Evolutionary conservation across 768 basidiomycete genomes (phyloP).

Genomic region (Mycena albidolilacea): DNA sequence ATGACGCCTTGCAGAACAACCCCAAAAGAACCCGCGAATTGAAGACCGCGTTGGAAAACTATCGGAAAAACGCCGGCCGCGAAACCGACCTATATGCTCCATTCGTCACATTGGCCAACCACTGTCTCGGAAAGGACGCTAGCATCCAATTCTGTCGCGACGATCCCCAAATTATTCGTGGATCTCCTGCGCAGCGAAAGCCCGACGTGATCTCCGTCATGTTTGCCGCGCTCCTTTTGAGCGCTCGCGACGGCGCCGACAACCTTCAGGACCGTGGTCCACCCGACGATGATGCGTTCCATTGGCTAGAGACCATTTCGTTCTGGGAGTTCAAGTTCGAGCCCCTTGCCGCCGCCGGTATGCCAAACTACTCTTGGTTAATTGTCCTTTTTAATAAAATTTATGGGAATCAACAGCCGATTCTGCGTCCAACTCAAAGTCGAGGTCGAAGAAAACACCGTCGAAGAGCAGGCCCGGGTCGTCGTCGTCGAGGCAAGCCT

Average conservation of each 20-base stretch:
- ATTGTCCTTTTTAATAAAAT: no score
- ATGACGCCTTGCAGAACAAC: not conserved
- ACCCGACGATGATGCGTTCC: not conserved
- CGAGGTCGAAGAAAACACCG: not conserved
- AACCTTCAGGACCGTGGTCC: slow-evolving; percentile 12
- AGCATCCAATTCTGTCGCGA: slow-evolving; percentile 17
- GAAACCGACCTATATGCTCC: slow-evolving; percentile 21
- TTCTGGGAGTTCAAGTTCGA: slow-evolving; percentile 28
- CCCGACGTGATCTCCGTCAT: slow-evolving; percentile 23
- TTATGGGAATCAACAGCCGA: not conserved
- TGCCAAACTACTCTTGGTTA: not conserved
- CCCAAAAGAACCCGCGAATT: not conserved
- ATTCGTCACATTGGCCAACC: slow-evolving; percentile 19
- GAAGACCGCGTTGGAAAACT: not conserved
- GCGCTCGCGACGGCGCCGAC: slow-evolving; percentile 8
- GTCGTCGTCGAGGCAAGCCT: not conserved
- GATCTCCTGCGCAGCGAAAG: slow-evolving; percentile 22
- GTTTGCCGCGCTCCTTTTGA: not conserved
- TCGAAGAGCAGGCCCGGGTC: not conserved
- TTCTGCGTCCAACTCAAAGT: not conserved
- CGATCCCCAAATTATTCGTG: slow-evolving; percentile 7
- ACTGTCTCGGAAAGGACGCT: slow-evolving; percentile 4
- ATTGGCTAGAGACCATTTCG: slow-evolving; percentile 17
- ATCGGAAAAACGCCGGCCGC: not conserved
- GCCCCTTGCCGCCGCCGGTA: not conserved